Base-by-base conservation (phyloP, 75 land plant species). In the Pinus tabuliformis region DNA sequence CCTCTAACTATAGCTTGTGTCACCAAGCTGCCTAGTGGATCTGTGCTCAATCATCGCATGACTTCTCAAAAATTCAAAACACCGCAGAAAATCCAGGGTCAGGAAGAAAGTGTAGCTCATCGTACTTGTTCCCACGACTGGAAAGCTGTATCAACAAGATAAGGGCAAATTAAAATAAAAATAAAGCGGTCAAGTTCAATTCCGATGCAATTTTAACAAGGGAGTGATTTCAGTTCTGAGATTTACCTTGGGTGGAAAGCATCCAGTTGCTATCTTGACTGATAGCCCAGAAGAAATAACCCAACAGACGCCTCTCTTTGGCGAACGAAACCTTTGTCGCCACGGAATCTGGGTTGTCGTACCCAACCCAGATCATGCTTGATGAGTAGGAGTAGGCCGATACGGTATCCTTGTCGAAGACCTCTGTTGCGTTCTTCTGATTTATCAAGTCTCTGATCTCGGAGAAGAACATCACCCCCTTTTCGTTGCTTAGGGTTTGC, bases 391-490 rank as follows among this genome's bases (percentile, higher is more conserved):
- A 2, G 73, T 71, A 71, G 8, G 73, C 73, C 9, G 73, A 71
- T 24, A 18, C 73, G 26, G 39, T 71, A n/a, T 45, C 26, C 28
- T 49, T 52, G 37, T 71, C 73, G 73, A 21, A 71, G 24, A 71
- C 73, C 73, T 71, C 73, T 17, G 56, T 71, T 1, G 73, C 73
- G 49, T 71, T 49, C 0, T 45, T 49, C 28, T 42, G 22, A 6
- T 6, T 17, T 2, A 71, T 78, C 45, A 79, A 78, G 22, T 75
- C 76, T 75, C 21, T 78, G 63, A 87, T 79, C 60, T 74, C 78
- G 5, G 75, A 42, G 65, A 56, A 85, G 13, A 62, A 70, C 62
- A 75, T 61, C n/a, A 66, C 73, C n/a, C 77, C 82, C 11, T 1
- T 65, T 37, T 65, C 70, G 37, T 2, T 17, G 70, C 70, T 65